Conservation (phyloP, 495 filamentous ascomycete genomes). For the Hypoxylon perforatum region DNA sequence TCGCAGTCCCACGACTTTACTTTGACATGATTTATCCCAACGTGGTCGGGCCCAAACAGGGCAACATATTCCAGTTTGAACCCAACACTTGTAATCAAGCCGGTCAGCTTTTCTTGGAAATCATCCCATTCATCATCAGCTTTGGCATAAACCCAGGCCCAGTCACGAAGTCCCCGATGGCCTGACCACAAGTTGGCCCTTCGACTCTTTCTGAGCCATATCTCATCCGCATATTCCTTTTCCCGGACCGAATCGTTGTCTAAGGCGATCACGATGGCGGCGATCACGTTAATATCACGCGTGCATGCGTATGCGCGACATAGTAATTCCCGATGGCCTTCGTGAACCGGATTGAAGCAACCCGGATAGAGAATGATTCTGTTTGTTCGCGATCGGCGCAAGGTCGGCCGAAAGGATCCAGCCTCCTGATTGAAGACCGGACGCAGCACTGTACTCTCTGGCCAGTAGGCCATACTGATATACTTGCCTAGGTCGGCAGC, state of each 20-base stretch:
- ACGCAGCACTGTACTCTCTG: not conserved
- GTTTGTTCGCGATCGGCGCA: not conserved
- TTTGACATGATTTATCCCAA: not conserved
- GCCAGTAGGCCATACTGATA: not conserved
- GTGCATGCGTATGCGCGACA: slow-evolving; percentile 7
- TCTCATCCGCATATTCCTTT: not conserved
- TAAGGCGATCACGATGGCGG: slow-evolving; percentile 9
- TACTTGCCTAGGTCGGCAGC: slow-evolving; percentile 16
- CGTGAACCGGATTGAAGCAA: slow-evolving; percentile 27
- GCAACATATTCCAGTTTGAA: slow-evolving; percentile 4
- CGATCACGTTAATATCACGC: slow-evolving; percentile 19
- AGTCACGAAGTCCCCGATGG: slow-evolving; percentile 13
- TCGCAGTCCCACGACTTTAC: not conserved
- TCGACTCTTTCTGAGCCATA: not conserved
- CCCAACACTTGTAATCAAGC: not conserved
- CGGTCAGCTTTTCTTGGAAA: not conserved
- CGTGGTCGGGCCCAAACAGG: slow-evolving; percentile 9
- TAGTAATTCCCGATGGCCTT: slow-evolving; percentile 7
- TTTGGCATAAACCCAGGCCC: slow-evolving; percentile 4
- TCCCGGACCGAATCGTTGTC: not conserved
- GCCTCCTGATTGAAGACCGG: slow-evolving; percentile 9
- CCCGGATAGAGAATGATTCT: slow-evolving; percentile 14
- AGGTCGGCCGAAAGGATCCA: slow-evolving; percentile 6
- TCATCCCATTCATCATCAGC: not conserved
- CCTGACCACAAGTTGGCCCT: slow-evolving; percentile 15